Evolutionary conservation across 805 yeast genomes (phyloP), one percentile per base, ranked within the genome.

Genomic region (Candida patagonica): DNA sequence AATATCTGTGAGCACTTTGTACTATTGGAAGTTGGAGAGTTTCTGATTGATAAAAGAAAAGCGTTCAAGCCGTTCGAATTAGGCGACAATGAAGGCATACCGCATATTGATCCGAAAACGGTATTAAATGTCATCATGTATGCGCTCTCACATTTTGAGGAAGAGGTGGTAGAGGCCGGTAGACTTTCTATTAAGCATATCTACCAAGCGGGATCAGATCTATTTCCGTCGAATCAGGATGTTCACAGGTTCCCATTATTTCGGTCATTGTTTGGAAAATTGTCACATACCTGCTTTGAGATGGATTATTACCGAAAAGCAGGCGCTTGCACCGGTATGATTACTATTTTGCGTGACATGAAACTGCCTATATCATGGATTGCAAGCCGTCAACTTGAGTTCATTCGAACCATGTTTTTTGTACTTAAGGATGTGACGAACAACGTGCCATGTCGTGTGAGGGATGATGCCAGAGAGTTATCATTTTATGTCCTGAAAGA

Each of bases 271-370:
- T 78, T 84, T 49, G 79, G 85, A 37, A 80, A 79, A 39, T 81
- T 94, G 52, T 78, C 92, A 32, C 99, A 94, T 54, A 74, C 85
- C 33, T 88, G 97, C 61, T 92, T 83, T 56, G 94, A 84, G 46
- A 95, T 85, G 58, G 80, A 77, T 26, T 89, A 83, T 61, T 84
- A 82, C 56, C 71, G 78, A 25, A 92, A 92, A 50, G 68, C 84
- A 6, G 96, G 96, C 6, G 96, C 97, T 29, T 78, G 89, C 27
- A 54, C 83, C 21, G 97, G 98, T 17, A 66, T 92, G 35, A 70
- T 75, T 48, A 74, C 86, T 1, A 67, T 89, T 66, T 68, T 86
- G 27, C 71, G 73, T 32, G 92, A 80, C 33, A 61, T 81, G 25
- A 70, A 63, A 1, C 73, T 85, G 34, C 84, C 95, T 0, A 63